These are phyloP conservation scores for Colletotrichum sojae DNA, from an alignment of 2,329 filamentous ascomycete species.

Conservation along the genomic window DNA sequence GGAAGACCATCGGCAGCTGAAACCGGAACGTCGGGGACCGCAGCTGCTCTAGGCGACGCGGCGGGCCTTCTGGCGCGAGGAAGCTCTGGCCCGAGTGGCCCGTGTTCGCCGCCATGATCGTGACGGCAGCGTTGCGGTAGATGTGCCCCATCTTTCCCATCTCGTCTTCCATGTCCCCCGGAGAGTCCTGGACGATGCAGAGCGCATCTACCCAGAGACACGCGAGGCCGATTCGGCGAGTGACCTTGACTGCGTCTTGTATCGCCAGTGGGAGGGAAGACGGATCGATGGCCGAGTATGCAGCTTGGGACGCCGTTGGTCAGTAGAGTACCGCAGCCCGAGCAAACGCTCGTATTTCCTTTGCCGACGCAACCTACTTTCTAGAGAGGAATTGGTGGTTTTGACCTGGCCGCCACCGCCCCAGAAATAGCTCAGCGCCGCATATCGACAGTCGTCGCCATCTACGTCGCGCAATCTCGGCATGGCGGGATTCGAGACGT, in stretches of 20 bases:
- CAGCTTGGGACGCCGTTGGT: not conserved
- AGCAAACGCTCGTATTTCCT: too few species aligned
- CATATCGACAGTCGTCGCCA: not conserved
- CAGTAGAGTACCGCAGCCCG: too few species aligned
- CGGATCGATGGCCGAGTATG: not conserved
- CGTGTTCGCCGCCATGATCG: not conserved
- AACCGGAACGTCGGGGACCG: too few species aligned
- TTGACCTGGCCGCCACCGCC: not conserved
- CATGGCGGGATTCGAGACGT: too few species aligned
- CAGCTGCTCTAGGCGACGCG: too few species aligned
- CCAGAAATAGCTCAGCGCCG: not conserved
- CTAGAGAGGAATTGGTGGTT: not conserved
- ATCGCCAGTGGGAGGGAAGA: not conserved
- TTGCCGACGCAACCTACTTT: too few species aligned
- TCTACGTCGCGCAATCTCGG: too few species aligned
- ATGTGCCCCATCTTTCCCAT: conserved; percentile 21
- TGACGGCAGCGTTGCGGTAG: not conserved
- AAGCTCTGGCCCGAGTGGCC: not conserved
- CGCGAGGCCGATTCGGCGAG: not conserved
- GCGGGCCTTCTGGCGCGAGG: too few species aligned
- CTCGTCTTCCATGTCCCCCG: conserved; percentile 27
- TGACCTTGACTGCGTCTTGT: not conserved
- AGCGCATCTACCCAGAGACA: conserved; percentile 31
- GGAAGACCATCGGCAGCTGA: not conserved
- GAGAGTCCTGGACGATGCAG: conserved; percentile 34